Evolutionary conservation across 169 alveolate species (phyloP).

Genomic region (Theileria luwenshuni): DNA sequence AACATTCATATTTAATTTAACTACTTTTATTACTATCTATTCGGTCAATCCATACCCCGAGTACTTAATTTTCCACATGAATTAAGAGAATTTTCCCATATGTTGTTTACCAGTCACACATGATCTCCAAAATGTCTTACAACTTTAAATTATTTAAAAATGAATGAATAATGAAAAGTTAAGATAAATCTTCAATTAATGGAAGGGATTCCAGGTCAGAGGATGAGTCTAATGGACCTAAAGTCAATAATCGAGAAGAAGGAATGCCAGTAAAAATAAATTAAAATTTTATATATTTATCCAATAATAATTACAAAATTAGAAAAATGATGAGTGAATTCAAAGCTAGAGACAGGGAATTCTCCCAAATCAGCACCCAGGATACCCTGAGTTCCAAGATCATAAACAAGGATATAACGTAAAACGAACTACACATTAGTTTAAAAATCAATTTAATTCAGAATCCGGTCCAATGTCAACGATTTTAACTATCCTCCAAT

Average conservation of each 20-base stretch:
- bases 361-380: constrained; percentile 23
- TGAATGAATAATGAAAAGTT: no score
- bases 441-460: constrained; percentile 9
- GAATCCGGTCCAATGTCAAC: constrained; percentile 14
- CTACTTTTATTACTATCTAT: no score
- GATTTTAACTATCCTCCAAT: constrained; percentile 16
- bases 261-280: background rate
- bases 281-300: background rate
- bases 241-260: constrained; percentile 8
- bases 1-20: no score
- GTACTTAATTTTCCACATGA: no score
- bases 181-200: no score
- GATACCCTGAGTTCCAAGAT: constrained; percentile 6
- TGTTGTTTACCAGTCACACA: no score
- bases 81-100: no score
- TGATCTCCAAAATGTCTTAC: no score
- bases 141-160: no score
- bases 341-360: background rate
- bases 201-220: no score
- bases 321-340: background rate
- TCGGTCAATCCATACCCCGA: no score
- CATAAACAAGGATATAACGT: constrained; percentile 25
- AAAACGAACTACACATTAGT: constrained; percentile 14
- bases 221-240: constrained; percentile 12
- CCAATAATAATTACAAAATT: background rate